Conservation (phyloP, 768 basidiomycete genomes). For the Infundibulicybe gibba region DNA sequence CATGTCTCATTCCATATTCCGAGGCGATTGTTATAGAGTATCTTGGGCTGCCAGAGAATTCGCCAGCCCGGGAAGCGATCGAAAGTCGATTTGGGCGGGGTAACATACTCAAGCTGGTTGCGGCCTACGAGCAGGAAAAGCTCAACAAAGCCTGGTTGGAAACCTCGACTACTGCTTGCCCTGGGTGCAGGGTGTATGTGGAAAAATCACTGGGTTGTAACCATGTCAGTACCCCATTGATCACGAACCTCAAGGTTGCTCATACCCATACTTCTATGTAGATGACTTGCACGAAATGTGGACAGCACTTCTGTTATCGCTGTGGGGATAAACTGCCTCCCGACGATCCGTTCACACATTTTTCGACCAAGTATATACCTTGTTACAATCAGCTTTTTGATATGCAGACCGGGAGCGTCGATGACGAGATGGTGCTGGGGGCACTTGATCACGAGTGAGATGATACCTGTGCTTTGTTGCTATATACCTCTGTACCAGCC, state of each 20-base stretch:
- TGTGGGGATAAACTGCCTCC: conserved; percentile 55
- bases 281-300: conserved; percentile 81
- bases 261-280: conserved; percentile 21
- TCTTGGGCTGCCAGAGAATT: conserved; percentile 50
- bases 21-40: conserved; percentile 68
- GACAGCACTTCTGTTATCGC: conserved; percentile 78
- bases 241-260: conserved; percentile 6
- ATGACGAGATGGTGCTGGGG: conserved; percentile 47
- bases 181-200: conserved; percentile 68
- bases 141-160: conserved; percentile 74
- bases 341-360: conserved; percentile 64
- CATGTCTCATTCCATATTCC: conserved; percentile 67
- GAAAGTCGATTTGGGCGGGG: conserved; percentile 63
- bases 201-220: conserved; percentile 84
- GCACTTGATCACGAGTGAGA: conserved; percentile 16
- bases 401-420: conserved; percentile 34
- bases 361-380: conserved; percentile 43
- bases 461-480: too few species aligned
- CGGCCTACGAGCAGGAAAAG: conserved; percentile 66
- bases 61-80: conserved; percentile 42
- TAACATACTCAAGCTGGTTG: conserved; percentile 59
- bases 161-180: conserved; percentile 63
- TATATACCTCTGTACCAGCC: too few species aligned
- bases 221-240: conserved; percentile 54
- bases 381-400: conserved; percentile 76